Evolutionary conservation across 2,329 filamentous ascomycete genomes (phyloP).

Genomic region (Decorospora gaudefroyi): DNA sequence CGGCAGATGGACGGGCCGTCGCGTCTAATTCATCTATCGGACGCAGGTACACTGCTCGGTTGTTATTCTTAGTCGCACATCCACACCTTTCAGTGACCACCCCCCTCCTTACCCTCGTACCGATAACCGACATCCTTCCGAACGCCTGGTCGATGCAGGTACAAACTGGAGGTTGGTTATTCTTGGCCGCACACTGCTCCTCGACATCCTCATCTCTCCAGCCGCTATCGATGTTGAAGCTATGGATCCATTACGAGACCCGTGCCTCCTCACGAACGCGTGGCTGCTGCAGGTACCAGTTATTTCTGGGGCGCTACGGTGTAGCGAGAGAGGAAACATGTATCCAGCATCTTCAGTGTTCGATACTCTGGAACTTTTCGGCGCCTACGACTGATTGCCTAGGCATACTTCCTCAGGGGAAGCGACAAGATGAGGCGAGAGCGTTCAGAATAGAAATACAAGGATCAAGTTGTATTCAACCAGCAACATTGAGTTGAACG

Average conservation of each 20-base stretch:
- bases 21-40: constrained; percentile 22
- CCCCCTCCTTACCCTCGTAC: not conserved
- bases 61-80: constrained; percentile 22
- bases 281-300: constrained; percentile 6
- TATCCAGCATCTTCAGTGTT: not conserved
- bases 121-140: constrained; percentile 1
- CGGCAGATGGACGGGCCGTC: constrained; percentile 14
- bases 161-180: constrained; percentile 8
- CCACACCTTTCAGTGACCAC: not conserved
- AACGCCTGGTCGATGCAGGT: constrained; percentile 10
- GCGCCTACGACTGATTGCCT: not conserved
- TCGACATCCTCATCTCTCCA: not conserved
- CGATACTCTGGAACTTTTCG: not conserved
- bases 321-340: too few relatives aligned
- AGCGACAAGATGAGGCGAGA: not conserved
- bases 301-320: too few relatives aligned
- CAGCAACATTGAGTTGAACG: too few relatives aligned
- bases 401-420: constrained; percentile 1
- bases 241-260: constrained; percentile 5
- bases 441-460: not conserved
- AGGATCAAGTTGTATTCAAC: not conserved
- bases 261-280: constrained; percentile 4
- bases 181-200: constrained; percentile 2
- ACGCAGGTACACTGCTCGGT: constrained; percentile 21
- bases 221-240: too few relatives aligned